Evolutionary conservation across 176 grass and related monocot genomes (phyloP).

Genomic region (Saccharum officinarum): DNA sequence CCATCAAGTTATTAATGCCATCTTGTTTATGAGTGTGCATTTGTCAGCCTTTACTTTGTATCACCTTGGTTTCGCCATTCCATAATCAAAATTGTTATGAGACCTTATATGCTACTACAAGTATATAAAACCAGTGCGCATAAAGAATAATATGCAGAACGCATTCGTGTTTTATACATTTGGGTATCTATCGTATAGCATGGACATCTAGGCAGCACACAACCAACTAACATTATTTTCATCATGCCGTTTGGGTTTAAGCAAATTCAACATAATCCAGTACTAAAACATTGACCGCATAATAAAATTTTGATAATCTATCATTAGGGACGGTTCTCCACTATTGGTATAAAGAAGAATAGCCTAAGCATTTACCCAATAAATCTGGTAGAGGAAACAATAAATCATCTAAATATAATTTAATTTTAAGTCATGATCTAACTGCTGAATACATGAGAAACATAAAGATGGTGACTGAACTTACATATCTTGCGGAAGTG

Average conservation of each 20-base stretch:
- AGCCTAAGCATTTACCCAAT: neutral
- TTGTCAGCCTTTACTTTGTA: neutral
- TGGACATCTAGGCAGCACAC: constrained; percentile 12
- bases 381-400: constrained; percentile 13
- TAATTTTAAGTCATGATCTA: constrained; percentile 12
- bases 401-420: neutral
- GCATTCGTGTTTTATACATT: constrained; percentile 10
- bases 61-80: neutral
- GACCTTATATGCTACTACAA: neutral
- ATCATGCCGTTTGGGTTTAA: neutral
- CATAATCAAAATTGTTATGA: neutral
- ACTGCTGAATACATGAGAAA: constrained; percentile 16
- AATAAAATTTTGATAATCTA: neutral
- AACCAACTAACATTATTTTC: neutral
- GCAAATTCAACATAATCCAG: constrained; percentile 14
- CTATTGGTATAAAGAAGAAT: neutral
- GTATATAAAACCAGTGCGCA: constrained; percentile 3
- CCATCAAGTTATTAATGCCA: neutral
- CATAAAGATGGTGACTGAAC: constrained; percentile 25
- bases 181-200: constrained; percentile 3
- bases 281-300: neutral
- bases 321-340: neutral
- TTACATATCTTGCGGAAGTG: constrained; percentile 98
- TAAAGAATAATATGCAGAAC: neutral
- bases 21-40: neutral